Conservation (phyloP, 2,329 filamentous ascomycete genomes). For the Coleophoma cylindrospora region DNA sequence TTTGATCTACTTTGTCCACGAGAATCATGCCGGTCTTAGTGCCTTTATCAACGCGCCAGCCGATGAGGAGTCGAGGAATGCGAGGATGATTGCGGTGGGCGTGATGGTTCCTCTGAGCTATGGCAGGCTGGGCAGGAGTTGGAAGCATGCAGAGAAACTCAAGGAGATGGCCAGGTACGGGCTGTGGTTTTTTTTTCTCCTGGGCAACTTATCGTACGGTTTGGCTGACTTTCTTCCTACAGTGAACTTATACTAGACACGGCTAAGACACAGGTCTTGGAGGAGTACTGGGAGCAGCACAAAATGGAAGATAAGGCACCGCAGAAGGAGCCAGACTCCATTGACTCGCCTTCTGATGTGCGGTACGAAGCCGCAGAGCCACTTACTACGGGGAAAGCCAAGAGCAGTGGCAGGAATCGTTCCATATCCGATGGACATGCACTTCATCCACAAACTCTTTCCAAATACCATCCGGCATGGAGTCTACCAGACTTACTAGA, state of each 20-base stretch:
- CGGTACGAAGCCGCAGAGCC: conserved; percentile 35
- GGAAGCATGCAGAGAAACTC: conserved; percentile 77
- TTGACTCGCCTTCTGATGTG: conserved; percentile 33
- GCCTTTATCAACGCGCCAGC: conserved; percentile 85
- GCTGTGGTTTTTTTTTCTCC: too few relatives aligned
- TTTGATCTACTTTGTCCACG: conserved; percentile 90
- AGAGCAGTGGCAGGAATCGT: conserved; percentile 47
- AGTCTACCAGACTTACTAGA: conserved; percentile 74
- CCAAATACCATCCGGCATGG: conserved; percentile 79
- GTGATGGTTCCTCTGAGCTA: conserved; percentile 81
- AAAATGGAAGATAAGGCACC: conserved; percentile 27
- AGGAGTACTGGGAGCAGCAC: conserved; percentile 75
- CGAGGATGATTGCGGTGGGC: conserved; percentile 88
- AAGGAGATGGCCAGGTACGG: conserved; percentile 66
- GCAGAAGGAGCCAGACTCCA: conserved; percentile 17
- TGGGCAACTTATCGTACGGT: too few relatives aligned
- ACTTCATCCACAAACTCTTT: conserved; percentile 59
- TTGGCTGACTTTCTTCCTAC: conserved; percentile 15
- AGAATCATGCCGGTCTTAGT: conserved; percentile 78
- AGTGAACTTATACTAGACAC: conserved; percentile 61
- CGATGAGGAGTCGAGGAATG: conserved; percentile 75
- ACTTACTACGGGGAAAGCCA: conserved; percentile 18
- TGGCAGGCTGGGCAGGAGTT: conserved; percentile 80
- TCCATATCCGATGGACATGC: conserved; percentile 59
- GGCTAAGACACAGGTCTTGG: conserved; percentile 57